Conservation (phyloP, 2,329 filamentous ascomycete genomes). For the Plectosphaerella plurivora region DNA sequence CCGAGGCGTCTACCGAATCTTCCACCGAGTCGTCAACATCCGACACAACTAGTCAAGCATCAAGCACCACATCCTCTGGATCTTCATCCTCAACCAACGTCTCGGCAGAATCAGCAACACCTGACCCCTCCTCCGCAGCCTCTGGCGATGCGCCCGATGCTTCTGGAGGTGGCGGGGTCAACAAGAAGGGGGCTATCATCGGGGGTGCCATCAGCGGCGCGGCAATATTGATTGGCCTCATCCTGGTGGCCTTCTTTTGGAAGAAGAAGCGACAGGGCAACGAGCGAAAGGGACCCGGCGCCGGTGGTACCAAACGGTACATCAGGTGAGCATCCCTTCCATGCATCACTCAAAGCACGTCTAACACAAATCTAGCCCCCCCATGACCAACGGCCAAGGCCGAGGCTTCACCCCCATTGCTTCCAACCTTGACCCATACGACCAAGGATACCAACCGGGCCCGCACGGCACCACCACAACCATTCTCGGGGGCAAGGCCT, state of each 20-base stretch:
- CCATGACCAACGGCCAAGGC: constrained; percentile 20
- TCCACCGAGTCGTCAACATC: constrained; percentile 8
- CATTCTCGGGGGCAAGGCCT: constrained; percentile 7
- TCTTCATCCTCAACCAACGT: constrained; percentile 3
- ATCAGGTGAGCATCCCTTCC: constrained; percentile 29
- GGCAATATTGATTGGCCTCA: constrained; percentile 37
- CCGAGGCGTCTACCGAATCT: constrained; percentile 6
- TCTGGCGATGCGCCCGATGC: constrained; percentile 8
- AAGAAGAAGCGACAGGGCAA: constrained; percentile 36
- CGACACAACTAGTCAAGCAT: constrained; percentile 1
- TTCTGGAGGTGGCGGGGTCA: constrained; percentile 12
- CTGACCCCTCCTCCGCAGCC: constrained; percentile 10
- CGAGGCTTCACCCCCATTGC: constrained; percentile 21
- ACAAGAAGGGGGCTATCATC: constrained; percentile 45
- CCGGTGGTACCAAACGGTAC: constrained; percentile 30
- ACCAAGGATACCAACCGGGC: constrained; percentile 11
- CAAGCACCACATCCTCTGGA: constrained; percentile 4
- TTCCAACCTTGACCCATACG: constrained; percentile 7
- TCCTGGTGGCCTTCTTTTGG: constrained; percentile 35
- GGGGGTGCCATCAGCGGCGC: constrained; percentile 50
- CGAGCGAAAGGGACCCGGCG: constrained; percentile 35
- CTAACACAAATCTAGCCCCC: constrained; percentile 13
- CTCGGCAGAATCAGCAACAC: constrained; percentile 4
- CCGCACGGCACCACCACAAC: constrained; percentile 10
- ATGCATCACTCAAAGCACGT: not conserved